These are phyloP conservation scores for Ricinus communis DNA, from an alignment of 345 rosid species.

Conservation along the genomic window DNA sequence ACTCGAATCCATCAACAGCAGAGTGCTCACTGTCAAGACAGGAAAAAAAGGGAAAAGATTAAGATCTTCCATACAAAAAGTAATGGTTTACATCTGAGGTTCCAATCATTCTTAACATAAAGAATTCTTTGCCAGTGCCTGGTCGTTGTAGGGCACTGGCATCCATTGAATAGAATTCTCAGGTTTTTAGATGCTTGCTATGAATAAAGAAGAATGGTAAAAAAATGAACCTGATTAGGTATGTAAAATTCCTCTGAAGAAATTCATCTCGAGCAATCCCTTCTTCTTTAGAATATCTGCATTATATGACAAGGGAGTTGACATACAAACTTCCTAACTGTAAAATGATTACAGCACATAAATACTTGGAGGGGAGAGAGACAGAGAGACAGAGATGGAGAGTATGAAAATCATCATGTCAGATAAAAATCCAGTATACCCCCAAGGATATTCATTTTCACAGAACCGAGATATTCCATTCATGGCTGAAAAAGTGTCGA, in stretches of 20 bases:
- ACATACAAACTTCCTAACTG: background rate
- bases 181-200: background rate
- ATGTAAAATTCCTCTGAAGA: slow-evolving; percentile 60
- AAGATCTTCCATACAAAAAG: background rate
- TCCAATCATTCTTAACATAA: background rate
- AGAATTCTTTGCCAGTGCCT: too few relatives aligned
- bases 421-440: slow-evolving; percentile 45
- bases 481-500: slow-evolving; percentile 90
- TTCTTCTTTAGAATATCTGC: slow-evolving; percentile 97
- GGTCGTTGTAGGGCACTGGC: background rate
- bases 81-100: background rate
- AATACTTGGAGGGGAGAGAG: background rate
- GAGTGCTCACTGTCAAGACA: slow-evolving; percentile 61
- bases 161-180: background rate
- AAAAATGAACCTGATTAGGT: slow-evolving; percentile 68
- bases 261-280: slow-evolving; percentile 55
- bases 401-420: background rate
- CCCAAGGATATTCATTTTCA: slow-evolving; percentile 76
- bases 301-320: background rate
- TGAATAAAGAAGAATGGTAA: background rate
- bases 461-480: slow-evolving; percentile 95
- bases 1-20: slow-evolving; percentile 62
- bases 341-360: background rate
- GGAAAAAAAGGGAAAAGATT: background rate
- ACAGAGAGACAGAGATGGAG: background rate